Evolutionary conservation across 2,329 filamentous ascomycete species (phyloP).

Genomic region (Zasmidium citrigriseum): DNA sequence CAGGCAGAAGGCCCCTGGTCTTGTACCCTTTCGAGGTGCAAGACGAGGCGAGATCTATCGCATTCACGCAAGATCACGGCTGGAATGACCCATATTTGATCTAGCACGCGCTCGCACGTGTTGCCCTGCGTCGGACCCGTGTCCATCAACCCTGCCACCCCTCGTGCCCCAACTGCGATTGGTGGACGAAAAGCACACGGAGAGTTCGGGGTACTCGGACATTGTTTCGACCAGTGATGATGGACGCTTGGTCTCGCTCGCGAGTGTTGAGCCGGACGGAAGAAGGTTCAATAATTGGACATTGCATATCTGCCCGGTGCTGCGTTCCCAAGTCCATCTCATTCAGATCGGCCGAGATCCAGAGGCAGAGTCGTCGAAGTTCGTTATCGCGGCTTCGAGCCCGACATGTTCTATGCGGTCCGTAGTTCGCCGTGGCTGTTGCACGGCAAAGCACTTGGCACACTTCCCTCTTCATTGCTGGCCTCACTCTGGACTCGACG

Average conservation of each 20-base stretch:
- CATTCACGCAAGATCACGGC: not conserved
- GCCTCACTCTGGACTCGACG: too few species aligned
- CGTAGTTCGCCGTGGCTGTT: not conserved
- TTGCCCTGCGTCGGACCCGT: constrained; percentile 1
- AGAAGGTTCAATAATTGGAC: not conserved
- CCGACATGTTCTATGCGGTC: not conserved
- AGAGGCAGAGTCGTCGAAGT: not conserved
- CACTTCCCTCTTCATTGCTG: too few species aligned
- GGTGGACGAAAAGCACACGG: constrained; percentile 1
- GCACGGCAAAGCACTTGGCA: not conserved
- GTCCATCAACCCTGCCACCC: not conserved
- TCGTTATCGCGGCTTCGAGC: not conserved
- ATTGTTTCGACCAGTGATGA: not conserved
- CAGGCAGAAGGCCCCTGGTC: not conserved
- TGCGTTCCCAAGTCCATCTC: not conserved
- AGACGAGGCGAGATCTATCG: not conserved
- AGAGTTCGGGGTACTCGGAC: not conserved
- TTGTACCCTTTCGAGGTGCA: not conserved
- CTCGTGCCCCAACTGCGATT: not conserved
- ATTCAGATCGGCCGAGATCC: not conserved
- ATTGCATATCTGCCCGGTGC: not conserved
- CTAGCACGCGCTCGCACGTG: not conserved
- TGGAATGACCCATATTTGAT: not conserved
- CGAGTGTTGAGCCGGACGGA: not conserved
- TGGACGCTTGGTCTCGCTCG: not conserved